These are phyloP conservation scores for Heliamphora pulchella DNA, from an alignment of 179 eudicot genomes.

Conservation along the genomic window DNA sequence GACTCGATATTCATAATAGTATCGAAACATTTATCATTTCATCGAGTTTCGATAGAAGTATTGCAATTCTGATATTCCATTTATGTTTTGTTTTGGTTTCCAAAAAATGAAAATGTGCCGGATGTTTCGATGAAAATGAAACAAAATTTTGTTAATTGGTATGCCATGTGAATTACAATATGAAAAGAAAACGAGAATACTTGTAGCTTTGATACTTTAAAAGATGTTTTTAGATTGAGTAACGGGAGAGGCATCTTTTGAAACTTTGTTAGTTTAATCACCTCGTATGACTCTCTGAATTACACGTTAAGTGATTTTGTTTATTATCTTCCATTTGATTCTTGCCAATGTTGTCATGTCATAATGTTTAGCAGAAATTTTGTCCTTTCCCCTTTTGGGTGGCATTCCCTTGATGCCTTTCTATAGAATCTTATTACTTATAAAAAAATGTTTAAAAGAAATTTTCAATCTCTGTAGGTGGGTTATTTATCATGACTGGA, in stretches of 20 bases:
- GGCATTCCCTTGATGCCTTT: too few relatives aligned
- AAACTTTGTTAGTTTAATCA: neutral
- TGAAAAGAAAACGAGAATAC: neutral
- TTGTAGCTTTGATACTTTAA: neutral
- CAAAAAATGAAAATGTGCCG: too few relatives aligned
- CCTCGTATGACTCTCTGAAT: neutral
- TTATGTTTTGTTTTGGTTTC: too few relatives aligned
- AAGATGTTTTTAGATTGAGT: neutral
- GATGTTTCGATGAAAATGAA: too few relatives aligned
- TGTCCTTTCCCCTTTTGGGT: too few relatives aligned
- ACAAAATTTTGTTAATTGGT: neutral
- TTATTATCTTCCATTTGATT: neutral
- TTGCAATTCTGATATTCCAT: too few relatives aligned
- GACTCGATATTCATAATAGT: too few relatives aligned
- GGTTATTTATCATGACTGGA: conserved; percentile 93
- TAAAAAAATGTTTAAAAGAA: neutral
- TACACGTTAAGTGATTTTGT: neutral
- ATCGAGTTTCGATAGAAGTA: too few relatives aligned
- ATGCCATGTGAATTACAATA: neutral
- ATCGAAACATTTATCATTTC: too few relatives aligned
- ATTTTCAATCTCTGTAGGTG: conserved; percentile 50
- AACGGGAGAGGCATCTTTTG: neutral
- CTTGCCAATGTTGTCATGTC: neutral
- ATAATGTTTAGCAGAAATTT: neutral
- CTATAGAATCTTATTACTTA: too few relatives aligned